Evolutionary conservation across 306 rosid genomes (phyloP).

Genomic region (Potentilla sterilis): DNA sequence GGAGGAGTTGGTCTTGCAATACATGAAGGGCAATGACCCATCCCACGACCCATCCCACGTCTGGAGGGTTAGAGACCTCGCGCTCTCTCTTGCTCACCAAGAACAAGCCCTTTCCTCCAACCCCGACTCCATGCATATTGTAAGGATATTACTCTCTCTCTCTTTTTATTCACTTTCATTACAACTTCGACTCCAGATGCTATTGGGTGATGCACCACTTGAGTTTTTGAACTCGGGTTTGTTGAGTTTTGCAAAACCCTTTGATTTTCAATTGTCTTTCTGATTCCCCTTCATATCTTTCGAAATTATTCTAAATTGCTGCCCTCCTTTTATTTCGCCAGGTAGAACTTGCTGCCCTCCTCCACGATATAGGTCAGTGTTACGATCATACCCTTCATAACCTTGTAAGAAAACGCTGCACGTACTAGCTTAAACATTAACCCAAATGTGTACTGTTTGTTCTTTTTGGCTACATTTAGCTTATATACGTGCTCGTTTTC

Average conservation of each 20-base stretch:
- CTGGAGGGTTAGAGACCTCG: constrained; percentile 81
- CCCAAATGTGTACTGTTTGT: not conserved
- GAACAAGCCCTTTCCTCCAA: constrained; percentile 61
- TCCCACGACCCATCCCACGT: constrained; percentile 87
- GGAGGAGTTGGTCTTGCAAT: constrained; percentile 59
- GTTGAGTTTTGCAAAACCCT: too few relatives aligned
- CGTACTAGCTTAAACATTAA: not conserved
- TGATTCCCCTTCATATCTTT: too few relatives aligned
- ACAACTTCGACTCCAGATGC: too few relatives aligned
- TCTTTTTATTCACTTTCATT: not conserved
- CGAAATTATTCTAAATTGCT: not conserved
- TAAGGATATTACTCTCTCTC: not conserved
- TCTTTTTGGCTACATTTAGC: too few relatives aligned
- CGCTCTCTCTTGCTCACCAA: constrained; percentile 73
- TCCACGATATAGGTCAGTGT: constrained; percentile 73
- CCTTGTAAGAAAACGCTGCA: not conserved
- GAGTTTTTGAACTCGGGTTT: too few relatives aligned
- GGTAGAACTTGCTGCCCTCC: constrained; percentile 91
- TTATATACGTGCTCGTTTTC: too few relatives aligned
- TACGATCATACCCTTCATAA: not conserved
- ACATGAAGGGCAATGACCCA: constrained; percentile 76
- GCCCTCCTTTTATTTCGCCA: constrained; percentile 36
- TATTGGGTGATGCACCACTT: too few relatives aligned
- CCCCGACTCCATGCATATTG: constrained; percentile 68
- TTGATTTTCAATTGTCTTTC: not conserved